Base-by-base conservation (phyloP, 1,284 basidiomycete species). In the Omphalotus olearius region DNA sequence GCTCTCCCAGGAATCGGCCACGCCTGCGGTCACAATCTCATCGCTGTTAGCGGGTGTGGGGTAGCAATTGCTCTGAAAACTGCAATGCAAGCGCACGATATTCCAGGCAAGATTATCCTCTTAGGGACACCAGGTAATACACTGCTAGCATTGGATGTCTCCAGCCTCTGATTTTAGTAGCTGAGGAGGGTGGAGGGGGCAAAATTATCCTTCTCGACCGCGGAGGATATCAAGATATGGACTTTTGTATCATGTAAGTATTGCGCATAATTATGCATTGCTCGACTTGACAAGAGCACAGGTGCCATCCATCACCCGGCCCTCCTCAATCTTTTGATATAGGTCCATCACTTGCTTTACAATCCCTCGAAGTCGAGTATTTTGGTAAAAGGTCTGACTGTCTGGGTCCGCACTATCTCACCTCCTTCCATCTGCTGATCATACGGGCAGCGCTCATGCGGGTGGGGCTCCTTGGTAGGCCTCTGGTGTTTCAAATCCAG, bases 1-100 rank as follows among this genome's bases (percentile, higher is more conserved):
- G 75, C 82, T 2, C 68, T 85, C n/a, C 78, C 76, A 14, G 88
- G 89, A 51, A 83, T 84, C n/a, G 88, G 73, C 14, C 73, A 93
- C 65, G 91, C 86, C 0, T 93, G 91, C 61, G 91, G 91, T 0
- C 90, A 94, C 64, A 93, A 93, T 64, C 74, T 94, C 51, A 94
- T 94, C 53, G 90, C 90, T 28, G 82, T 88, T 52, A 78, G 82
- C 47, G 92, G 91, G 23, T 80, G 91, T 18, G 91, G 85, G 10
- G 79, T 88, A 13, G 84, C 91, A 6, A 66, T 91, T 47, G 85
- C 83, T 4, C 70, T 90, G 48, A 87, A 85, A 60, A 74, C 76
- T 26, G 85, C 85, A 5, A 66, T 93, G 60, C 68, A 81, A 63
- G 72, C 79, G 52, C 79, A 85, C 59, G 67, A 83, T 58, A 73